Evolutionary conservation across 1,139 yeast genomes (phyloP), one percentile per base, ranked within the genome.

Genomic region (Geotrichum histeridarum): DNA sequence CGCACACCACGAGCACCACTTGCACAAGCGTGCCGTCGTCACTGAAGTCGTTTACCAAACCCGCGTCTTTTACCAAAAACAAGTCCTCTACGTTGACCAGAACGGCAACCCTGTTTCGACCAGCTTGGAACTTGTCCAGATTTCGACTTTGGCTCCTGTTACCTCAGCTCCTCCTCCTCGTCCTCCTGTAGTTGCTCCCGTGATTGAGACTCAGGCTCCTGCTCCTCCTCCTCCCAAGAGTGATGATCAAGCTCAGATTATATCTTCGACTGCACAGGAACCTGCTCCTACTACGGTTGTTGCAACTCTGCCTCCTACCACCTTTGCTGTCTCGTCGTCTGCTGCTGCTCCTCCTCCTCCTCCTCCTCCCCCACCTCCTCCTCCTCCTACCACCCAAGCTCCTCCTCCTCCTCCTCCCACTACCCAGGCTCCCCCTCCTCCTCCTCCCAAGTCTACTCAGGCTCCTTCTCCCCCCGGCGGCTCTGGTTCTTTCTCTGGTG

Each of bases 401-500:
- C 18, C 66, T 22, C 58, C 66, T 31, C 59, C 35, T 17, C n/a
- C 27, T 15, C 14, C 41, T 22, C 60, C 67, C 17, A 46, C 69
- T 30, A 57, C 65, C 11, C 55, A 61, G 53, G 60, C 64, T 27
- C 11, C 47, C 35, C 22, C 53, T 18, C 53, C 64, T 27, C 8
- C 58, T 30, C 38, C 59, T 27, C 44, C 55, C 35, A 38, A 60
- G 43, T 15, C 53, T 47, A 33, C 54, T 38, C 46, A 58, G 42
- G 32, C 54, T 52, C 42, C 55, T 56, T 31, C 48, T 57, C 45
- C 56, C 33, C 32, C 57, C 47, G 51, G 61, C 35, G 49, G 62
- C 35, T 51, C 68, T 49, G 61, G 77, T 37, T 41, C 51, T 35
- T 71, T 62, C 67, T 59, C 72, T 27, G 86, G 86, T 54, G 73